phyloP scores from a whole-genome alignment of 1,139 yeast species.

The Yamadazyma triangularis region DNA sequence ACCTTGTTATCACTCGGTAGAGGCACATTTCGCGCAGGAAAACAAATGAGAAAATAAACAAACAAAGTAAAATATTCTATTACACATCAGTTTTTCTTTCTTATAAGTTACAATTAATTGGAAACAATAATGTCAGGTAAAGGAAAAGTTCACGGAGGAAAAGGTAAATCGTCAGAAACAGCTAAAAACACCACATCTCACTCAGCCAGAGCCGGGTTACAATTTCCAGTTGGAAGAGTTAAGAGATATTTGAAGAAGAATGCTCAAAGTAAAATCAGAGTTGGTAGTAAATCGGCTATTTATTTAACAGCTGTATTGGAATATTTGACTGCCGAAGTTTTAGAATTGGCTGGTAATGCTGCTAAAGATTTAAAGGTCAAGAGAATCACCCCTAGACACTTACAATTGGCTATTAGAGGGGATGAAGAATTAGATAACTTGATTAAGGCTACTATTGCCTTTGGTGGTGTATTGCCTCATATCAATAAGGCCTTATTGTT shows the following conservation, averaged over 20 bases:
- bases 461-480: slow-evolving; percentile 97
- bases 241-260: slow-evolving; percentile 89
- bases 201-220: slow-evolving; percentile 96
- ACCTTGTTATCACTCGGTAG: too few relatives aligned
- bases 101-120: background rate
- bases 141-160: slow-evolving; percentile 97
- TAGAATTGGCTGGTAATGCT: slow-evolving; percentile 98
- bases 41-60: background rate
- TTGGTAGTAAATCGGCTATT: slow-evolving; percentile 96
- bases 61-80: too few relatives aligned
- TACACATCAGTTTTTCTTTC: background rate
- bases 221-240: slow-evolving; percentile 98
- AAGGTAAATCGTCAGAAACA: slow-evolving; percentile 81
- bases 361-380: slow-evolving; percentile 97
- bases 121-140: slow-evolving; percentile 57
- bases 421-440: slow-evolving; percentile 97
- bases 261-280: slow-evolving; percentile 92
- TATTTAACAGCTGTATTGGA: slow-evolving; percentile 96
- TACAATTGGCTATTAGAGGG: slow-evolving; percentile 97
- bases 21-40: background rate
- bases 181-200: slow-evolving; percentile 73
- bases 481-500: slow-evolving; percentile 89
- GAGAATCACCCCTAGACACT: slow-evolving; percentile 98
- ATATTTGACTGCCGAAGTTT: slow-evolving; percentile 95
- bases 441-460: slow-evolving; percentile 96